These are phyloP conservation scores for Abrus pulchellus DNA, from an alignment of 306 rosid genomes.

Conservation along the genomic window DNA sequence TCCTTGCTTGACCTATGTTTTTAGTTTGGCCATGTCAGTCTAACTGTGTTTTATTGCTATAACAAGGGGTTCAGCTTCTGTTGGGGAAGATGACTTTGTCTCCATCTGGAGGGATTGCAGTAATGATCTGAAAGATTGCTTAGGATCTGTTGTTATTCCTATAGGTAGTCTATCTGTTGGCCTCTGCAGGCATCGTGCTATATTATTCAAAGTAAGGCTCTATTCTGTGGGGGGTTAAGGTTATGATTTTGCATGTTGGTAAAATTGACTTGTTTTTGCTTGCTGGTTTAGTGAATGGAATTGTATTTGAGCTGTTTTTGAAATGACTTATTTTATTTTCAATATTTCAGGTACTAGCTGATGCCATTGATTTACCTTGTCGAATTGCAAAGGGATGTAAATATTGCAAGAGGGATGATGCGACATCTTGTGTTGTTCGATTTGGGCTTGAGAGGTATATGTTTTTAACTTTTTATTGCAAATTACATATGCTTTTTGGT, in stretches of 20 bases:
- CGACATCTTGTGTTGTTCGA: conserved; percentile 95
- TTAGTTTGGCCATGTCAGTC: conserved; percentile 46
- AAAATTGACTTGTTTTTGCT: conserved; percentile 35
- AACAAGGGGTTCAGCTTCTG: conserved; percentile 89
- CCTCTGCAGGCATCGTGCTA: conserved; percentile 96
- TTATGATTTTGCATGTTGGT: conserved; percentile 39
- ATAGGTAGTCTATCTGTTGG: conserved; percentile 92
- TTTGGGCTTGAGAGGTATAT: conserved; percentile 83
- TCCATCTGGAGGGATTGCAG: conserved; percentile 87
- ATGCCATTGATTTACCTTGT: conserved; percentile 85
- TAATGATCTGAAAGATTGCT: conserved; percentile 80
- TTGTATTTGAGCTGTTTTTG: conserved; percentile 37
- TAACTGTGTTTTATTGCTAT: conserved; percentile 63
- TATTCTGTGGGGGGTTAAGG: conserved; percentile 30
- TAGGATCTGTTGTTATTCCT: conserved; percentile 95
- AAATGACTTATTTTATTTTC: conserved; percentile 43
- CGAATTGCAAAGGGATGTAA: conserved; percentile 99
- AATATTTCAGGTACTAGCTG: conserved; percentile 86
- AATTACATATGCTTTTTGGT: conserved; percentile 25
- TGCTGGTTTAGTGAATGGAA: conserved; percentile 19
- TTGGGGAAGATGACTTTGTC: conserved; percentile 74
- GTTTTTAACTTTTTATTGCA: conserved; percentile 17
- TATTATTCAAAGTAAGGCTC: conserved; percentile 90
- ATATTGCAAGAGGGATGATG: conserved; percentile 85
- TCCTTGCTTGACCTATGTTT: conserved; percentile 44